Evolutionary conservation across 371 early-diverging fungal genomes (phyloP).

Genomic region (Sporodiniella umbellata): DNA sequence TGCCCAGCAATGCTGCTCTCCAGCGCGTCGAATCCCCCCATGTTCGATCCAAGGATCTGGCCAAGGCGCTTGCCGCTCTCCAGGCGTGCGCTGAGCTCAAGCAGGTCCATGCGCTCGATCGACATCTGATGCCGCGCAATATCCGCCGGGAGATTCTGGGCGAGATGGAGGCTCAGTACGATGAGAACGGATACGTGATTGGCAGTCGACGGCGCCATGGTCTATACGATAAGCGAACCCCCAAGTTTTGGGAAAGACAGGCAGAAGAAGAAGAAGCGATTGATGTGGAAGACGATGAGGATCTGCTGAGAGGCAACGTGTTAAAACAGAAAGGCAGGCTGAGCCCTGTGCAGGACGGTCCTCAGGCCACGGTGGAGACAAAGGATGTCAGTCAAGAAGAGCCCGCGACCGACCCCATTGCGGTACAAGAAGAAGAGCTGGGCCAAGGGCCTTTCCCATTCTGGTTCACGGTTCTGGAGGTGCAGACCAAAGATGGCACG

Average conservation of each 20-base stretch:
- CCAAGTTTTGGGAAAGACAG: conserved; percentile 37
- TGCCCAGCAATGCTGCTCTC: conserved; percentile 70
- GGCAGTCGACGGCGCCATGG: conserved; percentile 44
- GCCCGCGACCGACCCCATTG: no score
- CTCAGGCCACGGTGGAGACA: not conserved
- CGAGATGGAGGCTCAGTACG: conserved; percentile 35
- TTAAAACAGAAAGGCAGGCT: not conserved
- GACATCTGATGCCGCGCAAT: conserved; percentile 64
- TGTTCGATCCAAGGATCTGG: conserved; percentile 55
- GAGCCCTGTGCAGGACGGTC: not conserved
- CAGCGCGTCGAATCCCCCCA: conserved; percentile 53
- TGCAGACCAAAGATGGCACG: conserved; percentile 14
- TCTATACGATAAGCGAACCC: conserved; percentile 37
- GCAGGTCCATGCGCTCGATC: conserved; percentile 64
- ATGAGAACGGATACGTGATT: conserved; percentile 46
- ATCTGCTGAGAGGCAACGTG: conserved; percentile 14
- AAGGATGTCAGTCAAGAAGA: no score
- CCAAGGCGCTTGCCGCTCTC: conserved; percentile 73
- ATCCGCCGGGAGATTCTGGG: conserved; percentile 32
- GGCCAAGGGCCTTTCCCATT: conserved; percentile 30
- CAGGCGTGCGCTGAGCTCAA: conserved; percentile 69
- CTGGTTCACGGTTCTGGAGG: conserved; percentile 28
- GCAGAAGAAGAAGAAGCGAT: conserved; percentile 16
- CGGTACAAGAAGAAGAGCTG: conserved; percentile 21
- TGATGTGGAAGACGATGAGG: conserved; percentile 14